Conservation (phyloP, 768 basidiomycete genomes). For the Lentinula detonsa region DNA sequence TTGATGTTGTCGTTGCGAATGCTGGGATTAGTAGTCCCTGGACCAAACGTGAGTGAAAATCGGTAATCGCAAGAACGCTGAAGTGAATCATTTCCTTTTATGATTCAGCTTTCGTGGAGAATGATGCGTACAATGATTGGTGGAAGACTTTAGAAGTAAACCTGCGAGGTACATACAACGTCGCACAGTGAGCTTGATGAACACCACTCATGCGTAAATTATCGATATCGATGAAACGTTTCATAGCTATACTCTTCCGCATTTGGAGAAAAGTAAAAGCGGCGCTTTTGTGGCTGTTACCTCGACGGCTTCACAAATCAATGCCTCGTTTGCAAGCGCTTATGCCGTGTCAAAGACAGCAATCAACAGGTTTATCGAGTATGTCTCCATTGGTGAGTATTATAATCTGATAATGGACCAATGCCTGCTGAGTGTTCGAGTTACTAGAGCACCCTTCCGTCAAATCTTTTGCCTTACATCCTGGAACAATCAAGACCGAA, state of each 20-base stretch:
- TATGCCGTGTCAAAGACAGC: constrained; percentile 11
- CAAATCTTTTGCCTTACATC: constrained; percentile 11
- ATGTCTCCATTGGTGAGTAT: constrained; percentile 3
- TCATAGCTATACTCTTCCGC: constrained; percentile 6
- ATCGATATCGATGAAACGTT: not conserved
- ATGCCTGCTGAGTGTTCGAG: no score
- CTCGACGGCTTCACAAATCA: constrained; percentile 8
- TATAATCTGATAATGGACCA: no score
- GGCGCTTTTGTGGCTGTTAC: constrained; percentile 10
- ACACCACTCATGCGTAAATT: not conserved
- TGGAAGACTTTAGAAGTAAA: constrained; percentile 17
- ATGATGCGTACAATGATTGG: constrained; percentile 16
- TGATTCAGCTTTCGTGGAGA: constrained; percentile 10
- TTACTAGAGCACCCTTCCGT: constrained; percentile 7
- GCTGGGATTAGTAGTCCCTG: constrained; percentile 17
- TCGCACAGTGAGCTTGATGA: constrained; percentile 11
- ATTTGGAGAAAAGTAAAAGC: constrained; percentile 7
- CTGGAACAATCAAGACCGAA: constrained; percentile 8
- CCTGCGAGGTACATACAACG: constrained; percentile 15
- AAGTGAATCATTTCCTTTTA: not conserved
- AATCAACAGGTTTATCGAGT: constrained; percentile 8
- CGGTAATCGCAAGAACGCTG: not conserved
- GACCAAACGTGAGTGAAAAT: constrained; percentile 9
- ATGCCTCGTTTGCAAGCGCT: constrained; percentile 10
- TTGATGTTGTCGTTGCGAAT: constrained; percentile 22